Base-by-base conservation (phyloP, 2,329 filamentous ascomycete species). In the Trichoderma sp. region DNA sequence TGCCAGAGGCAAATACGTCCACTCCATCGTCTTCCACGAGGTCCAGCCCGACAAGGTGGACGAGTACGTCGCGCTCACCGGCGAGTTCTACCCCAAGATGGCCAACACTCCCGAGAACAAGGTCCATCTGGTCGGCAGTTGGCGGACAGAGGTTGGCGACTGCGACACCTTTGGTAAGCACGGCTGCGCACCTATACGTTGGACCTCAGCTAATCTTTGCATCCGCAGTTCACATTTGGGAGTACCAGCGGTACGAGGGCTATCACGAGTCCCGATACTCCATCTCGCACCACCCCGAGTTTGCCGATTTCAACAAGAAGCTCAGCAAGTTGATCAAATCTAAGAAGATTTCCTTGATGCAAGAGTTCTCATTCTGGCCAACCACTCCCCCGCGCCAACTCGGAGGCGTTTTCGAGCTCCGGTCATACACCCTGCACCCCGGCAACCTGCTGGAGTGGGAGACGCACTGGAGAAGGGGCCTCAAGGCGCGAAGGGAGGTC, bases 281-380 rank as follows among this genome's bases (percentile, higher is more conserved):
- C 71, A 97, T 98, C 70, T 88, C 91, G 67, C 81, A 84, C 71
- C 92, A 96, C 73, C 90, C 92, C 68, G 92, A 93, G 19, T 98
- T 92, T 76, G 80, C 88, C 70, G 89, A 86, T 10, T 97, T 97
- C 75, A 92, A 97, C 75, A 81, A 81, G 68, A 91, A 94, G 79
- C 88, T 99, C 60, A 93, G 93, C 78, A 83, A 81, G n/a, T 82
- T 98, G 68, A 94, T 99, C 74, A 88, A 83, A 66, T 87, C 87
- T 68, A 98, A 97, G 82, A 88, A 89, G 71, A 90, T 90, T 5
- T 97, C 93, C 0, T 85, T 99, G 59, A 99, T 99, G 95, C 95
- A 99, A 78, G 95, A 99, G 78, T 99, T 99, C 80, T 97, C 93
- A 43, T 99, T 99, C 85, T 99, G 95, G 95, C 95, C 95, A 1